Base-by-base conservation (phyloP, 139 green algal species). In the Chlorella sp. region DNA sequence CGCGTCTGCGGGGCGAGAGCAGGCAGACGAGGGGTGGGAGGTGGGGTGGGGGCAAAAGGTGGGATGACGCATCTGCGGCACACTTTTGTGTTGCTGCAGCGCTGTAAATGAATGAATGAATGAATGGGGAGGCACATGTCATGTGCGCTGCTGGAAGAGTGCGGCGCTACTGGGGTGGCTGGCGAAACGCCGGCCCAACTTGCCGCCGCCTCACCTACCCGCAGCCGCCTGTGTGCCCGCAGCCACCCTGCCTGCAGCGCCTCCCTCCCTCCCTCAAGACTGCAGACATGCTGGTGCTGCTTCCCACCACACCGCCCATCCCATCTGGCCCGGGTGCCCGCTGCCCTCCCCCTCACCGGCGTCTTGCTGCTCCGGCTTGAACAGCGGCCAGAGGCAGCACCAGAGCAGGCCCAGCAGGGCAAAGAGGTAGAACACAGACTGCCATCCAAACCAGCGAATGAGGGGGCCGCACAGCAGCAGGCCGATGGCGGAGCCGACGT, bases 391-490 rank as follows among this genome's bases (percentile, higher is more conserved):
- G 3, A 93, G 1, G 21, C 92, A 24, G 81, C 91, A 96, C 98
- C 98, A 99, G 0, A 97, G 36, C 36, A 99, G 83, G 60, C 98
- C 98, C 69, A 99, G 90, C 39, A 94, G 89, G 5, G 97, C 98
- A 93, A 99, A 99, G 12, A 99, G 88, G 91, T 98, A 98, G 93
- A 99, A 99, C 34, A 99, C 98, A 3, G 92, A 97, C 22, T 96
- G 94, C 98, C 98, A 99, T 78, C 98, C 97, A 60, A 97, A 97
- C 79, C 89, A 90, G 28, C 93, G 82, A 81, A 99, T 99, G 22
- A 98, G 90, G 1, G 97, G 97, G 0, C 96, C 96, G 82, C 94
- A 97, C n/a, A 99, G 86, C 85, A 98, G 90, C 86, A 99, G 91
- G 15, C 97, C 97, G 0, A 98, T 92, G 12, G 94, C 95, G 28